Percentiles rank a stretch among this genome's conserved stretches.
Evolutionary conservation across 2,329 filamentous ascomycete genomes (phyloP).

Genomic region (Fusarium mundagurra): DNA sequence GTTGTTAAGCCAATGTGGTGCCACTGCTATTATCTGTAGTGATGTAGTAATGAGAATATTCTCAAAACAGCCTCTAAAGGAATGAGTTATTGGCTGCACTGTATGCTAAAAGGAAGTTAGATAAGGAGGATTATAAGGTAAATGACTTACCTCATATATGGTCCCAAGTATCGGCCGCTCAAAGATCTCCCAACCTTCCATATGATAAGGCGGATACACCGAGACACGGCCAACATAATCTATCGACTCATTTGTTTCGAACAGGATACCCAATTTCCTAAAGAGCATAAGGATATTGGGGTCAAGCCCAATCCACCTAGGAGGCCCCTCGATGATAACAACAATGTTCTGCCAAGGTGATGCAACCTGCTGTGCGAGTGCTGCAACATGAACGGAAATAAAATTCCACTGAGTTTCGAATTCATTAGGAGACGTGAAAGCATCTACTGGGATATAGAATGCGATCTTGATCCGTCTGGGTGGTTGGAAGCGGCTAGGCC

Average conservation of each 20-base stretch:
- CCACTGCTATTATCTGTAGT: not conserved
- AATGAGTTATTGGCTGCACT: accelerated
- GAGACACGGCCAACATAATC: not conserved
- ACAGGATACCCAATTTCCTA: not conserved
- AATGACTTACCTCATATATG: accelerated
- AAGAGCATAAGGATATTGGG: not conserved
- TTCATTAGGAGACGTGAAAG: accelerated
- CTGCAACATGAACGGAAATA: not conserved
- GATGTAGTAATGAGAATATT: accelerated
- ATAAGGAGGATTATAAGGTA: accelerated
- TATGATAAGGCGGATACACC: not conserved
- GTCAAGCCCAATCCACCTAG: not conserved
- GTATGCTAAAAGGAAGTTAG: not conserved
- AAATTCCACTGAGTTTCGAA: not conserved
- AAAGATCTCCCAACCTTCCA: not conserved
- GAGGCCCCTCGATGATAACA: not conserved
- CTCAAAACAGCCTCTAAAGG: accelerated
- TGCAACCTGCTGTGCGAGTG: not conserved
- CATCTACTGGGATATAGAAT: not conserved
- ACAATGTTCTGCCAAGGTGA: not conserved
- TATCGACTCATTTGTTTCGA: not conserved
- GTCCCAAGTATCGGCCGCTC: not conserved
- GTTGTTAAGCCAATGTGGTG: too few relatives aligned
- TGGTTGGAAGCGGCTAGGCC: not conserved
- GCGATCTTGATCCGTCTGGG: not conserved